Evolutionary conservation across 1,284 basidiomycete genomes (phyloP), one percentile per base, ranked within the genome.

Genomic region (Grifola frondosa): DNA sequence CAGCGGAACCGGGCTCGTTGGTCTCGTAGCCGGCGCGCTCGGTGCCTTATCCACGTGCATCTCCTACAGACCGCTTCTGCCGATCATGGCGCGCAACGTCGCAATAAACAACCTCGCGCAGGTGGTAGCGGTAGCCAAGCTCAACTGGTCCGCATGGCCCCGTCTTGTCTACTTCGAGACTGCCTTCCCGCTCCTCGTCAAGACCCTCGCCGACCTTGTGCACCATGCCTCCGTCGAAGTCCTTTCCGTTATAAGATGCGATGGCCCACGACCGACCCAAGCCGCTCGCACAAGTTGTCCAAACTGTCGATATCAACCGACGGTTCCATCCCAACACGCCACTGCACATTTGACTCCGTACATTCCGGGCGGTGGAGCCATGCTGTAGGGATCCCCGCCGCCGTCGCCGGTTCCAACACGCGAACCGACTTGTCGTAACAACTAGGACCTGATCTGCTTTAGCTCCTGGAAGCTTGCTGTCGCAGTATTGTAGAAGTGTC

Each of bases 101-200:
- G 58, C 52, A 3, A 63, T 88, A 38, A 94, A 94, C 62, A 61
- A 67, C 37, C 69, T 89, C 8, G 57, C 69, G 16, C 53, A 66
- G 3, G 69, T 62, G 15, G 78, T 89, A 16, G 58, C 62, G 16
- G 85, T 85, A 16, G 69, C 73, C 17, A 88, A 93, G 65, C 74
- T 92, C 24, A 85, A 90, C 61, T 95, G 91, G 88, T 88, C 48
- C 53, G 75, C 41, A 31, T n/a, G n/a, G n/a, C n/a, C n/a, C n/a
- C n/a, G n/a, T n/a, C n/a, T n/a, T 58, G 92, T 97, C 5, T 97
- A 97, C 67, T 91, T 92, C 54, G 94, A 97, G 67, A 88, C 90
- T n/a, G 87, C 91, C 0, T 97, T 97, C 59, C 87, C 92, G 3
- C 76, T 95, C 12, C 78, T 97, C 1, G 87, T 95, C 1, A 66